Percentiles rank a stretch among this genome's conserved stretches.
phyloP scores from a whole-genome alignment of 73 alveolate genomes.

The Paramecium octaurelia region DNA sequence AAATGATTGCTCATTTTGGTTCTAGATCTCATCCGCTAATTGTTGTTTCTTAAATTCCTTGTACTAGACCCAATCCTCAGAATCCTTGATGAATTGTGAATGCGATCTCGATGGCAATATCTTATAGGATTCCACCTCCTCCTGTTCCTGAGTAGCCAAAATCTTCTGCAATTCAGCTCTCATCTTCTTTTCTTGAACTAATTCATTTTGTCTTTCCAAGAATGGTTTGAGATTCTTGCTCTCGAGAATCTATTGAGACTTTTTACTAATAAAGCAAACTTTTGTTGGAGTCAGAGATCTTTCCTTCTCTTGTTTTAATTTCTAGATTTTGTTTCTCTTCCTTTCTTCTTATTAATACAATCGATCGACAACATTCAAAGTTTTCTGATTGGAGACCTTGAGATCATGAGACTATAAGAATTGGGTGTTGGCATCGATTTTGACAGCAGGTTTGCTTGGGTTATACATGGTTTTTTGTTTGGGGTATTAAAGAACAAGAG shows the following conservation, averaged over 20 bases:
- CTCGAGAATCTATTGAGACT: not conserved
- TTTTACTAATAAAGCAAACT: not conserved
- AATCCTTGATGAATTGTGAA: not conserved
- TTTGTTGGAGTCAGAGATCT: not conserved
- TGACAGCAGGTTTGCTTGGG: not conserved
- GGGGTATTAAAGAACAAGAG: slow-evolving; percentile 31
- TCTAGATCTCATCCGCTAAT: not conserved
- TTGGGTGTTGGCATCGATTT: not conserved
- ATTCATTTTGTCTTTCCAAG: slow-evolving; percentile 9
- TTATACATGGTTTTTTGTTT: slow-evolving; percentile 8
- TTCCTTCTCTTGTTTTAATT: not conserved
- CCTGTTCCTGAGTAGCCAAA: not conserved
- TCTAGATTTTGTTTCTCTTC: not conserved
- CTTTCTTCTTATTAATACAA: not conserved
- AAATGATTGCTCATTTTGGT: not conserved
- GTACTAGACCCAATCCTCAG: not conserved
- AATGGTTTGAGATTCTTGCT: not conserved
- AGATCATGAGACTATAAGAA: not conserved
- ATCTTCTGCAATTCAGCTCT: not conserved
- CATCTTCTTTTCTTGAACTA: not conserved
- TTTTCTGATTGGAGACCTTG: not conserved
- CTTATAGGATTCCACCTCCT: not conserved
- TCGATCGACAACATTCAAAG: not conserved
- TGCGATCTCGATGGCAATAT: not conserved
- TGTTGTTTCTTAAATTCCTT: not conserved